Conservation (phyloP, 352 stramenopile species). For the Pythium brachiatum region DNA sequence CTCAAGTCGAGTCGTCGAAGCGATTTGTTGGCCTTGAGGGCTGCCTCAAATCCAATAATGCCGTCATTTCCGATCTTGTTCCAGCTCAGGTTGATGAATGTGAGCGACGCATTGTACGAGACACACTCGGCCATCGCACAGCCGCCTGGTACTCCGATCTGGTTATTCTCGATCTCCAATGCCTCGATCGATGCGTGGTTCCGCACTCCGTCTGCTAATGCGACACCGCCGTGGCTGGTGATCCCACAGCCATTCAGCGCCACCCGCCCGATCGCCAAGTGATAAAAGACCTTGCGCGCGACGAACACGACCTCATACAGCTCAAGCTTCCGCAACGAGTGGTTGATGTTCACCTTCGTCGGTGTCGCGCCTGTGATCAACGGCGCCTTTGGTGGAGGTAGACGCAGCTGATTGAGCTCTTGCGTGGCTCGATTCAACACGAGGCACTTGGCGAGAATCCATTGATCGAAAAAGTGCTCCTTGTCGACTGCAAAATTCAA, state of each 20-base stretch:
- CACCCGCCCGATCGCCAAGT: slow-evolving; percentile 55
- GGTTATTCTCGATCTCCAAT: slow-evolving; percentile 73
- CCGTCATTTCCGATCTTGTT: slow-evolving; percentile 67
- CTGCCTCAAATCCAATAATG: slow-evolving; percentile 38
- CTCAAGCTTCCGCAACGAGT: slow-evolving; percentile 43
- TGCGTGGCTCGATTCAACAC: slow-evolving; percentile 59
- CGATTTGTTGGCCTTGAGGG: slow-evolving; percentile 43
- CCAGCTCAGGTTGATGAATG: slow-evolving; percentile 75
- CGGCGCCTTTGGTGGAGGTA: slow-evolving; percentile 23
- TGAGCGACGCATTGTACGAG: slow-evolving; percentile 54
- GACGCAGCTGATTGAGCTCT: slow-evolving; percentile 50
- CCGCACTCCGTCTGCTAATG: slow-evolving; percentile 56
- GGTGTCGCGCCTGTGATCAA: slow-evolving; percentile 14
- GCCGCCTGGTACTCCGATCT: slow-evolving; percentile 42
- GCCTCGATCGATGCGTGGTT: slow-evolving; percentile 63
- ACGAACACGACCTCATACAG: slow-evolving; percentile 67
- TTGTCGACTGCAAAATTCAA: slow-evolving; percentile 30
- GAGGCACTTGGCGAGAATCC: slow-evolving; percentile 68
- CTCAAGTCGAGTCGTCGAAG: slow-evolving; percentile 64
- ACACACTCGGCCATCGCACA: slow-evolving; percentile 59
- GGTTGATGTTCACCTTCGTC: slow-evolving; percentile 44
- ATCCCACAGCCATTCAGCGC: slow-evolving; percentile 61
- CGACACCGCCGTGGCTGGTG: slow-evolving; percentile 44
- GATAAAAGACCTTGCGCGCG: slow-evolving; percentile 65
- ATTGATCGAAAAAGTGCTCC: slow-evolving; percentile 55